These are phyloP conservation scores for Xylaria sp. DNA, from an alignment of 2,329 filamentous ascomycete genomes.

Conservation along the genomic window DNA sequence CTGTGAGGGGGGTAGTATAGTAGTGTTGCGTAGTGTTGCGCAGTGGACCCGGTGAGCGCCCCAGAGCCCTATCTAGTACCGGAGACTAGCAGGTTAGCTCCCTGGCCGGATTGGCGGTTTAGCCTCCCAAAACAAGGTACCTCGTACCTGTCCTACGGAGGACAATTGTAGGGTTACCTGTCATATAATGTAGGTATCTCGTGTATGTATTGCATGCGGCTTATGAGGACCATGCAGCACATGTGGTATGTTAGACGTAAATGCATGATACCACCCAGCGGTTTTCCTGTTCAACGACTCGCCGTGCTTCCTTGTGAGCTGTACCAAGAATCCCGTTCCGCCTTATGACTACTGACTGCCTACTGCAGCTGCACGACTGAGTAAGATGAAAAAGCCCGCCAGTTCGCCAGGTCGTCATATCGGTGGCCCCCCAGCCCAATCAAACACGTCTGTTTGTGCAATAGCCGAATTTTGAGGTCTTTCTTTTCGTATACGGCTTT, in stretches of 20 bases:
- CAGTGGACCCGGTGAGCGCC: background rate
- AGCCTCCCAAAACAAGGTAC: too few relatives aligned
- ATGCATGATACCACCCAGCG: background rate
- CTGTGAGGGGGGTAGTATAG: background rate
- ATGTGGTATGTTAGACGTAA: background rate
- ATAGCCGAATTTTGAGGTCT: background rate
- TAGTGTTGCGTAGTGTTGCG: background rate
- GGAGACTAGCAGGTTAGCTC: background rate
- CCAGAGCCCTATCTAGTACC: conserved; percentile 4
- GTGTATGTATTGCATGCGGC: background rate
- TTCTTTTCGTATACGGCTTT: background rate
- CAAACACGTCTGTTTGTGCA: background rate
- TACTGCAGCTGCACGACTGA: conserved; percentile 30
- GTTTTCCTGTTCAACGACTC: background rate
- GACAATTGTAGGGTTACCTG: background rate
- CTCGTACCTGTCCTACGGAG: background rate
- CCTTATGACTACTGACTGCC: conserved; percentile 16
- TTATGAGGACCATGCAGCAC: background rate
- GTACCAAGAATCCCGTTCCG: conserved; percentile 5
- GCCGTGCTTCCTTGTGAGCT: conserved; percentile 5
- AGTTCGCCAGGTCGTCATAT: conserved; percentile 25
- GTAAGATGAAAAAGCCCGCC: conserved; percentile 37
- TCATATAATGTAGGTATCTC: background rate
- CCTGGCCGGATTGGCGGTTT: background rate
- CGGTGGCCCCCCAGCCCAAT: conserved; percentile 32